A percentile compares a stretch with the other conserved stretches of the same genome.
These are phyloP conservation scores for Fusarium goolgardi DNA, from an alignment of 2,329 filamentous ascomycete species.

Conservation along the genomic window DNA sequence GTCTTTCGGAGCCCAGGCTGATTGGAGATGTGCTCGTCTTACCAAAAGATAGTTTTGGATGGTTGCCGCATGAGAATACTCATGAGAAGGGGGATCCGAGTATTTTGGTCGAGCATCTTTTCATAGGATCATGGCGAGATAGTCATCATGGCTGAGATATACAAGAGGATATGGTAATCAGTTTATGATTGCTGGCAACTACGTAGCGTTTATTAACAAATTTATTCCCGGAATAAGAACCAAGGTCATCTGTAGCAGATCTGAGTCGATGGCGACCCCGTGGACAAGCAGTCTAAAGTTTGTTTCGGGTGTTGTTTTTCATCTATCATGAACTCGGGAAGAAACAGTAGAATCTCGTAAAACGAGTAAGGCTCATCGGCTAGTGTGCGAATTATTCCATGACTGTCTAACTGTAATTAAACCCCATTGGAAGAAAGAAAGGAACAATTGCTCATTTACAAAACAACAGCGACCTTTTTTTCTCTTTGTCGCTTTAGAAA, in stretches of 20 bases:
- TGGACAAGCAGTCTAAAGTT: background rate
- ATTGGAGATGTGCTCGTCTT: slow-evolving; percentile 51
- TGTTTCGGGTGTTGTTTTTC: background rate
- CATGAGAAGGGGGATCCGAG: slow-evolving; percentile 32
- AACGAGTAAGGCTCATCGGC: background rate
- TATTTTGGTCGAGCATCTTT: slow-evolving; percentile 39
- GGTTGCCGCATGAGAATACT: slow-evolving; percentile 36
- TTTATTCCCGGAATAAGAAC: background rate
- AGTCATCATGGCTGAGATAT: slow-evolving; percentile 27
- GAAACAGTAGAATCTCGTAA: background rate
- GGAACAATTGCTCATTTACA: background rate
- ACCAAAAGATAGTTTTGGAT: slow-evolving; percentile 48
- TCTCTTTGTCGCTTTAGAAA: background rate
- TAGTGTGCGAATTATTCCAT: background rate
- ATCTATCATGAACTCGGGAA: background rate
- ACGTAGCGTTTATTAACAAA: background rate
- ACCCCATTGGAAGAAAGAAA: background rate
- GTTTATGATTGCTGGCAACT: background rate
- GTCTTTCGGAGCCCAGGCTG: slow-evolving; percentile 46
- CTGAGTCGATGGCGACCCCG: background rate
- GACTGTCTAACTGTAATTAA: no score
- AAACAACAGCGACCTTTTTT: background rate
- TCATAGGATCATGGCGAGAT: slow-evolving; percentile 39
- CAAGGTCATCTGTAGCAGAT: background rate
- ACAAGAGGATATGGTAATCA: background rate